phyloP scores from a whole-genome alignment of 352 stramenopile genomes.

The Phytophthora hibernalis region DNA sequence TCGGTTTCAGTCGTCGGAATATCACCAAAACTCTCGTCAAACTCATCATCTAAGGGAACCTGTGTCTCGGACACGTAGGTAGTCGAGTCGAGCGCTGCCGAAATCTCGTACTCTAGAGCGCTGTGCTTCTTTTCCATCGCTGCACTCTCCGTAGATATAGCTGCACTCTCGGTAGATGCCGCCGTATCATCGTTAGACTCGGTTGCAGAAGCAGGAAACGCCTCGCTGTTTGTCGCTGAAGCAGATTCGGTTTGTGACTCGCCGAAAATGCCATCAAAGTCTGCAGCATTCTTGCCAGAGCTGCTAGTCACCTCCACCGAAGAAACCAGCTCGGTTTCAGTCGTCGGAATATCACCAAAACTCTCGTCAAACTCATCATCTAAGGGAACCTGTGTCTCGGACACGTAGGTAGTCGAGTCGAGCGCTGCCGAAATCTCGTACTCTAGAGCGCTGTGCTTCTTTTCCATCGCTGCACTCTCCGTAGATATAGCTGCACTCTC shows the following conservation, averaged over 20 bases:
- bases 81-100: background rate
- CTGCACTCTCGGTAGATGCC: too few relatives aligned
- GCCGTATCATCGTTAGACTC: background rate
- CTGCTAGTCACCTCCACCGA: background rate
- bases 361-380: constrained; percentile 36
- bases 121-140: constrained; percentile 8
- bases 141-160: background rate
- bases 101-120: background rate
- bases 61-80: background rate
- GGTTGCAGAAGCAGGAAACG: background rate
- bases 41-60: constrained; percentile 20
- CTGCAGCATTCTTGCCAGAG: constrained; percentile 14
- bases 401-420: background rate
- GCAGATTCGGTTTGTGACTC: constrained; percentile 2
- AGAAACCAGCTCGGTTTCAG: background rate
- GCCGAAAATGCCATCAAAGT: constrained; percentile 37
- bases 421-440: background rate
- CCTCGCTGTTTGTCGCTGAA: background rate
- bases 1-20: background rate
- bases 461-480: background rate
- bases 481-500: too few relatives aligned
- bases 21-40: constrained; percentile 36
- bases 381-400: background rate
- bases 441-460: constrained; percentile 1
- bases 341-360: constrained; percentile 15